Evolutionary conservation across 1,284 basidiomycete genomes (phyloP), one percentile per base, ranked within the genome.

Genomic region (Sanguinoderma infundibulare): DNA sequence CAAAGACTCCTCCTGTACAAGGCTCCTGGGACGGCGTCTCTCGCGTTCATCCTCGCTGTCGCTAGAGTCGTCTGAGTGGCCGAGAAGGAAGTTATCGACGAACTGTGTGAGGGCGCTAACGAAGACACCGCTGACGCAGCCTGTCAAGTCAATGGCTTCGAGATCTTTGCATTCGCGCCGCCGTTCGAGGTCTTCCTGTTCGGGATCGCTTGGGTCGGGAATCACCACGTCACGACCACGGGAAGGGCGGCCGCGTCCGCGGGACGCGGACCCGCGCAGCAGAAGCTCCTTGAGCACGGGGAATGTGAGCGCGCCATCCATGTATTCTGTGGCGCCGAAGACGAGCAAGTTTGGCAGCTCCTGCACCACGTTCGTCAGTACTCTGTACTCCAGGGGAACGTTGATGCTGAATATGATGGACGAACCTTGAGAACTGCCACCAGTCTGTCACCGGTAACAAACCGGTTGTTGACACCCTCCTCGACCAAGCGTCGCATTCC

Each of bases 251-350:
- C 89, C 87, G 22, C 90, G 82, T 1, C 85, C 87, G 44, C 87
- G 84, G 34, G 88, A 87, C 9, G 84, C 82, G 8, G 80, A 77
- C 7, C 95, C 95, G 32, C 95, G 88, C 65, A 97, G 85, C 70
- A 98, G 88, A 8, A 98, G 79, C 70, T 97, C 95, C 60, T 89
- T 91, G 24, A 98, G 77, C 2, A 98, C 94, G 0, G 87, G 80
- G 26, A 91, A 79, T 8, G 90, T 91, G 49, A 98, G 79, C 0
- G 95, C 90, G 1, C 94, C 93, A 69, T 98, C 95, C 91, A 98
- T 97, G 73, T 96, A 98, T 74, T 97, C 95, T 0, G 95, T 97
- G n/a, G 94, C 94, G 32, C 94, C 94, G 67, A 97, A 92, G 2
- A 88, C 83, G 14, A 82, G 81, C 26, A 97, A 79, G 69, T 92